A percentile compares a stretch with the other conserved stretches of the same genome.
Conservation (phyloP, 129 eudicot species). For the Ambrosia trifida region DNA sequence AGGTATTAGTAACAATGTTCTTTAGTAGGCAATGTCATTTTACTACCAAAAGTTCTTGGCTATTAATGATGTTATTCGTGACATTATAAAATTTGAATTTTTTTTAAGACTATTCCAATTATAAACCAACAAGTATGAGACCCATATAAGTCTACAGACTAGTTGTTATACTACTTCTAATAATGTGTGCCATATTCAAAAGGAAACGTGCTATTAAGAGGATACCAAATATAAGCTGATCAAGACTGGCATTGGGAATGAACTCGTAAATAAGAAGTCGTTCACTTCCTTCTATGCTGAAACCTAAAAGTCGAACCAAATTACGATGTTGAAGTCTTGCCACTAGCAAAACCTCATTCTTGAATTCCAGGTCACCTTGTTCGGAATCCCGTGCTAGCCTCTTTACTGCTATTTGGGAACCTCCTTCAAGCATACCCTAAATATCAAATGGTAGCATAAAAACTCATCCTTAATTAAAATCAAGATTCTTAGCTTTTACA, state of each 20-base stretch:
- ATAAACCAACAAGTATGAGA: background rate
- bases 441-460: background rate
- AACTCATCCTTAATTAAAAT: background rate
- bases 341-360: background rate
- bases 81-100: background rate
- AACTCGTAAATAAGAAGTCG: constrained; percentile 13
- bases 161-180: background rate
- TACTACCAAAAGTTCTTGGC: background rate
- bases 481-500: background rate
- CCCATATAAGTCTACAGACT: background rate
- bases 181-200: background rate
- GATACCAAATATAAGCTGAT: constrained; percentile 9
- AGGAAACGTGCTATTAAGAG: background rate
- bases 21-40: background rate
- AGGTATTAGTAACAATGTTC: background rate
- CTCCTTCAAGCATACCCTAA: background rate
- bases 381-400: constrained; percentile 13
- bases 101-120: background rate
- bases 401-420: background rate
- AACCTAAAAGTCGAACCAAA: constrained; percentile 1
- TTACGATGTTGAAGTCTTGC: constrained; percentile 15
- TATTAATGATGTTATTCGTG: background rate
- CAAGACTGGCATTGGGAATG: constrained; percentile 10
- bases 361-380: constrained; percentile 12
- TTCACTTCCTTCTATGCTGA: constrained; percentile 12